Base-by-base conservation (phyloP, 345 rosid species). In the Citrus unshiu region DNA sequence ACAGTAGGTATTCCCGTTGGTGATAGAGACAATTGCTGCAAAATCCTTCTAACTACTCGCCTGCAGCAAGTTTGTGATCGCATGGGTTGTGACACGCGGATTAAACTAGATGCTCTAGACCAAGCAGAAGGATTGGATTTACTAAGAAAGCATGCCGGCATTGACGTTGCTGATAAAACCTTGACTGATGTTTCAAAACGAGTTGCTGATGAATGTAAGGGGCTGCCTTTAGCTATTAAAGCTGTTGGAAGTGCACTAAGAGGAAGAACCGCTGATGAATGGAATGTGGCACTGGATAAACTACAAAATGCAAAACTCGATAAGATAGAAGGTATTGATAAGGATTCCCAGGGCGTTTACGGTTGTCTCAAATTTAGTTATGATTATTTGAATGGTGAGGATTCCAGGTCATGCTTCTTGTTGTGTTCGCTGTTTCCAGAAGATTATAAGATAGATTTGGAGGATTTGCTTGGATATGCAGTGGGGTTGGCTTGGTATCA, bases 341-440 rank as follows among this genome's bases (percentile, higher is more conserved):
- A 2, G 22, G 27, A 75, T 7, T 2, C 14, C 18, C 51, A 0
- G 4, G 51, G 4, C 51, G 51, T 63, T 3, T 46, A 63, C 14
- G 2, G 0, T 10, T 65, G 46, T 65, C 68, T 39, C 39, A 7
- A 30, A 34, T 69, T 77, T 13, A 74, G 62, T 27, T 63, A 63
- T 9, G 70, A 75, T 30, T 8, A 30, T 12, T 32, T 75, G 46
- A 30, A 37, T 10, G 43, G 9, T 6, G 43, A 62, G 7, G 27
- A 74, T 12, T 27, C 46, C 13, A 37, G 46, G 16, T 12, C 2
- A 1, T 40, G 58, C 63, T 75, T 75, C 19, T 46, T 75, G 39
- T 46, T 75, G n/a, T 77, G 75, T 40, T 77, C 74, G 2, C 10
- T 77, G 19, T 77, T 77, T 69, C 80, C 74, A 4, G 71, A 74